Base-by-base conservation (phyloP, 2,329 filamentous ascomycete genomes). In the Phialophora chinensis region DNA sequence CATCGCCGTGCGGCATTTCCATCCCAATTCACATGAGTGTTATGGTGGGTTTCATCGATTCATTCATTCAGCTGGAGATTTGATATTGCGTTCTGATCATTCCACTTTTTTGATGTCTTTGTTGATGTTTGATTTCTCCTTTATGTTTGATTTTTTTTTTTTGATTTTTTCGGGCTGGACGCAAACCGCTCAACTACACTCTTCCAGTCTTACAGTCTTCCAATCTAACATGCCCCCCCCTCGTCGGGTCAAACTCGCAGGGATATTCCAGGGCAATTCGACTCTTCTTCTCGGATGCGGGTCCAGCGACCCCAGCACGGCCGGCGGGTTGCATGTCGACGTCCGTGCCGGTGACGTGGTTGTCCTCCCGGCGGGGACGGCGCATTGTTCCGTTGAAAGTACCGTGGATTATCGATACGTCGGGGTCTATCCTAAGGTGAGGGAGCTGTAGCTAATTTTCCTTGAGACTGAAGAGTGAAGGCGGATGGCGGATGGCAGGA, bases 1-100 rank as follows among this genome's bases (percentile, higher is more conserved):
- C 60, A 73, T 74, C 31, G 63, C 38, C 10, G 69, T 62, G 17
- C 67, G 68, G 29, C 74, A 76, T 66, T 78, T 76, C 65, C 77
- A 79, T 69, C 74, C 74, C 27, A 76, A 78, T 23, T 76, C 75
- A 4, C 76, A 78, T 69, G 76, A 78, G 68, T 78, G 75, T 64
- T 78, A 78, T 66, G 76, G 76, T 74, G 66, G 20, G 62, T 33
- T n/a, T n/a, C n/a, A n/a, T n/a, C n/a, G n/a, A n/a, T n/a, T 23
- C 11, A 12, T 35, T 2, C 33, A 4, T 33, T 12, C 33, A 17
- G 54, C 33, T 35, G 33, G 10, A 35, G 33, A 14, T 31, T 31
- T 31, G 29, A 31, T 31, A 1, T 12, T 35, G 11, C 12, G 11
- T 1, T 35, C 1, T 35, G 33, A 14, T 7, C 8, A 1, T 58